Conservation (phyloP, 148 eudicot genomes). For the Arbutus unedo region DNA sequence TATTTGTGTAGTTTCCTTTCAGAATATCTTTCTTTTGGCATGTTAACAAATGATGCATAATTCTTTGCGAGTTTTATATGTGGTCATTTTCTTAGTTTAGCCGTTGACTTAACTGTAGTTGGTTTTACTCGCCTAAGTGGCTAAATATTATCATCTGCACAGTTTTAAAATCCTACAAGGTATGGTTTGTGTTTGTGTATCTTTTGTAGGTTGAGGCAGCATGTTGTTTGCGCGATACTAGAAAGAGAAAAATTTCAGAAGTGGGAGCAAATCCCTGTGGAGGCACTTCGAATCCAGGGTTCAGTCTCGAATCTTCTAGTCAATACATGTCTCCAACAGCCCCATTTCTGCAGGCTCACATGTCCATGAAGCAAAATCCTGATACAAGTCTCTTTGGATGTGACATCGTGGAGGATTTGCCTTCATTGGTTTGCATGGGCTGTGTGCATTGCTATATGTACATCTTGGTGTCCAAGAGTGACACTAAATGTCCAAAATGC, state of each 20-base stretch:
- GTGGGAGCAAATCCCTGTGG: no score
- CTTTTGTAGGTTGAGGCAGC: background rate
- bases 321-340: background rate
- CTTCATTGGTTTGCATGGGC: slow-evolving; percentile 9
- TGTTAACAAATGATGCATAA: background rate
- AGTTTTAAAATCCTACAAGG: background rate
- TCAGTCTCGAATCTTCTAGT: background rate
- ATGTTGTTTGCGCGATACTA: no score
- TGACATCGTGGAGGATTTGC: background rate
- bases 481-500: slow-evolving; percentile 11
- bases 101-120: background rate
- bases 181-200: background rate
- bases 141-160: background rate
- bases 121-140: background rate
- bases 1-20: background rate
- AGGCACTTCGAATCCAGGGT: background rate
- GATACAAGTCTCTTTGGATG: background rate
- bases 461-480: background rate
- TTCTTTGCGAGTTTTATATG: background rate
- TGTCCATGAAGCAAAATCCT: background rate
- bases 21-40: background rate
- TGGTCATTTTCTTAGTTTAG: background rate
- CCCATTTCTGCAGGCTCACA: background rate
- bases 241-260: background rate
- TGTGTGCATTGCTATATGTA: slow-evolving; percentile 4